These are phyloP conservation scores for Pichia thaimueangensis DNA, from an alignment of 805 yeast species.

Conservation along the genomic window DNA sequence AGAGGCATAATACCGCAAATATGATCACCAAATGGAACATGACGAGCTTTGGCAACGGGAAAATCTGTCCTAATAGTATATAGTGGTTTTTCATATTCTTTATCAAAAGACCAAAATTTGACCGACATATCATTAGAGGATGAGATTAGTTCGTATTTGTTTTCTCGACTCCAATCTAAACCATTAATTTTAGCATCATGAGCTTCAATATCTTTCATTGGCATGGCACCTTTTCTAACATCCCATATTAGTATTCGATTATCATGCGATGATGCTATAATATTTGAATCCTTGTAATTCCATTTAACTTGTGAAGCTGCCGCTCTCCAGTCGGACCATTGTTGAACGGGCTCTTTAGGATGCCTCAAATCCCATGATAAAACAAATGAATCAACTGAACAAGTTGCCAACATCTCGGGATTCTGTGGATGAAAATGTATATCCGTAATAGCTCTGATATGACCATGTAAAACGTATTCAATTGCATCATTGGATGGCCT, in stretches of 20 bases:
- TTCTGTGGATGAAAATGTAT: slow-evolving; percentile 84
- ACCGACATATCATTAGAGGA: slow-evolving; percentile 84
- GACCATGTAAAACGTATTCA: slow-evolving; percentile 82
- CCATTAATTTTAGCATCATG: slow-evolving; percentile 89
- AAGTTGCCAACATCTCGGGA: slow-evolving; percentile 86
- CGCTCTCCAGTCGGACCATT: slow-evolving; percentile 92
- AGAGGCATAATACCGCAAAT: slow-evolving; percentile 88
- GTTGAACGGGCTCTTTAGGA: slow-evolving; percentile 63
- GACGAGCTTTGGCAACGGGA: slow-evolving; percentile 86
- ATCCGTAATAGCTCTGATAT: slow-evolving; percentile 90
- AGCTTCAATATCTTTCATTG: slow-evolving; percentile 61
- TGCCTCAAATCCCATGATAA: slow-evolving; percentile 87
- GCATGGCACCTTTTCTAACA: slow-evolving; percentile 70
- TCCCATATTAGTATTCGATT: slow-evolving; percentile 84
- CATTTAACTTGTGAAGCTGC: slow-evolving; percentile 95
- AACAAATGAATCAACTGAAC: slow-evolving; percentile 85
- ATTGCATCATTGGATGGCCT: slow-evolving; percentile 61
- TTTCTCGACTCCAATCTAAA: slow-evolving; percentile 66
- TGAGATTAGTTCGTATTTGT: slow-evolving; percentile 58
- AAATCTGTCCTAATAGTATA: slow-evolving; percentile 63
- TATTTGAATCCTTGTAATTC: slow-evolving; percentile 69
- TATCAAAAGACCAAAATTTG: slow-evolving; percentile 69
- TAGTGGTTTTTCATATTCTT: slow-evolving; percentile 38
- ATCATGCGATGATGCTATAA: slow-evolving; percentile 84
- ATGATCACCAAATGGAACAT: slow-evolving; percentile 76